These are phyloP conservation scores for Pythium scleroteichum DNA, from an alignment of 352 stramenopile genomes.

Conservation along the genomic window DNA sequence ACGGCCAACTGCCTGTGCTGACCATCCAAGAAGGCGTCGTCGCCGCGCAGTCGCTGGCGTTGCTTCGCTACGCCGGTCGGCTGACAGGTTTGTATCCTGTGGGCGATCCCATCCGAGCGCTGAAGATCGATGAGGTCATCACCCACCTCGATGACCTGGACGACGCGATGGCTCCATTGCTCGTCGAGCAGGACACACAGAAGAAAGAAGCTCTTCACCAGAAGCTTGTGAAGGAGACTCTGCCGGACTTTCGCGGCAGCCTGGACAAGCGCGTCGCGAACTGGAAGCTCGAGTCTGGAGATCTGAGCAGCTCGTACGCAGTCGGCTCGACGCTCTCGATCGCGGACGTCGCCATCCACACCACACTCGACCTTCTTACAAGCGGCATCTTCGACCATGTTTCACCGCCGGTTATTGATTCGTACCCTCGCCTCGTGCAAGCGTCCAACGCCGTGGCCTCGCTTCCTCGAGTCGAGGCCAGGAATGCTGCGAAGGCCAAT, in stretches of 20 bases:
- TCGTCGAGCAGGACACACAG: constrained; percentile 30
- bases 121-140: constrained; percentile 41
- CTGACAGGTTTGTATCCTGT: constrained; percentile 23
- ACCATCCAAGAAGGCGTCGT: constrained; percentile 32
- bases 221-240: constrained; percentile 26
- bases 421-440: neutral
- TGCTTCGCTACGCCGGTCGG: constrained; percentile 23
- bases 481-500: no score
- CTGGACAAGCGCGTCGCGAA: constrained; percentile 37
- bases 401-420: constrained; percentile 2
- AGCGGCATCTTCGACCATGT: constrained; percentile 3
- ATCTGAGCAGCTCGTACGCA: constrained; percentile 16
- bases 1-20: constrained; percentile 37
- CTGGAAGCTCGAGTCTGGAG: constrained; percentile 39
- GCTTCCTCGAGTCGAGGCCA: neutral
- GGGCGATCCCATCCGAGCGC: constrained; percentile 1
- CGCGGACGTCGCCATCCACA: constrained; percentile 54
- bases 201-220: constrained; percentile 30
- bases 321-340: constrained; percentile 38
- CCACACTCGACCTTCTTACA: neutral
- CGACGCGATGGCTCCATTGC: constrained; percentile 27
- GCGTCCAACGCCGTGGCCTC: neutral
- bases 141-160: constrained; percentile 34
- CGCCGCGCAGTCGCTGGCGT: constrained; percentile 27
- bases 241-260: constrained; percentile 33